Conservation (phyloP, 345 rosid genomes). For the Linum trigynum region DNA sequence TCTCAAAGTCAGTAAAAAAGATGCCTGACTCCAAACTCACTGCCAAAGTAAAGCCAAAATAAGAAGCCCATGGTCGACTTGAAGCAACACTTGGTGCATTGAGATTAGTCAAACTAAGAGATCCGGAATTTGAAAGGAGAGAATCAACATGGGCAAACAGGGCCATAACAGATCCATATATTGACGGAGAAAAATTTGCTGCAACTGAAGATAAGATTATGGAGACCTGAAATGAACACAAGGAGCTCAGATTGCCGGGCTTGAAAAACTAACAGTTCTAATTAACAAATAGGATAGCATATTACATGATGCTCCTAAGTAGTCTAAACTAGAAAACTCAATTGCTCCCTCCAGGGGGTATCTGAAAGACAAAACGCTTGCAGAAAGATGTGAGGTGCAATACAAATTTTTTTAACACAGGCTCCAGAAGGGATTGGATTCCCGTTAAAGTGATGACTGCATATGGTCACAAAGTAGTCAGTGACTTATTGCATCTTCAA, state of each 20-base stretch:
- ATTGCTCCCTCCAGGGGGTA: background rate
- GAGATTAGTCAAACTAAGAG: conserved; percentile 11
- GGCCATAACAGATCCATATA: conserved; percentile 40
- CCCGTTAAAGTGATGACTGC: too few species aligned
- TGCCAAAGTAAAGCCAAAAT: conserved; percentile 39
- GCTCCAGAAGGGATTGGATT: too few species aligned
- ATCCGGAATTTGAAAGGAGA: conserved; percentile 30
- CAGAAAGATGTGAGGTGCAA: too few species aligned
- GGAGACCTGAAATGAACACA: conserved; percentile 48
- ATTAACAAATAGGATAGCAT: background rate
- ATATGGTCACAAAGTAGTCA: background rate
- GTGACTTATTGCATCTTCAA: background rate
- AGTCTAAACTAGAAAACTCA: background rate
- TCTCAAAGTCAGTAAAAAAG: conserved; percentile 53
- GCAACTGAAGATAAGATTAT: conserved; percentile 28
- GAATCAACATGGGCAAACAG: conserved; percentile 42
- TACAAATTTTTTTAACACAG: too few species aligned
- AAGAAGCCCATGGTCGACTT: conserved; percentile 23
- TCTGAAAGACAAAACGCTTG: background rate
- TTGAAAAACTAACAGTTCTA: background rate
- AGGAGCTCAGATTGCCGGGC: conserved; percentile 9
- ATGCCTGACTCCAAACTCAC: conserved; percentile 39
- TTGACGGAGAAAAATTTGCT: conserved; percentile 48
- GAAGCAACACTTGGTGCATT: conserved; percentile 14
- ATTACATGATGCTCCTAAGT: background rate